Evolutionary conservation across 2,329 filamentous ascomycete genomes (phyloP), one percentile per base, ranked within the genome.

Genomic region (Exophiala lecanii-corni): DNA sequence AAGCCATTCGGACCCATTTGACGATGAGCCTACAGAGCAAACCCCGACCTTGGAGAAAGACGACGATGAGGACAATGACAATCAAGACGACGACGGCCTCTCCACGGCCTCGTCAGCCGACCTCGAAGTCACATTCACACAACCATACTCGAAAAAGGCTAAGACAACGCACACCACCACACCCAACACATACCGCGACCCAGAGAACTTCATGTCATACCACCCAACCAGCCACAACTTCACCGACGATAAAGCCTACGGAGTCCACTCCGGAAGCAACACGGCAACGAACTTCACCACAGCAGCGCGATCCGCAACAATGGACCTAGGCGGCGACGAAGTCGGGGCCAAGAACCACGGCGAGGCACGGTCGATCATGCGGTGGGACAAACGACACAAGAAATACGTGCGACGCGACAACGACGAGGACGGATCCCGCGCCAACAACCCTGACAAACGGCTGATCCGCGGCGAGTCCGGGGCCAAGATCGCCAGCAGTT

Each of bases 171-270:
- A 34, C 70, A 67, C 23, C 62, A 79, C 64, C 60, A 43, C 49
- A 9, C 44, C 60, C 30, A 43, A 68, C 9, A 76, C 81, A 34
- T 95, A 81, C 75, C 81, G 86, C 60, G 89, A 96, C 62, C 77
- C 82, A 0, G 89, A 96, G 33, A 80, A 92, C 56, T 98, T 94
- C 79, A 97, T 98, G 89, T 86, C 87, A 7, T 98, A 98, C 73
- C 86, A 81, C 1, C 92, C 92, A 0, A 82, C 85, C 49, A 81
- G 81, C 31, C 76, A 79, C 56, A 92, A 91, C 63, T 74, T 84
- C 3, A 86, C 84, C 39, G 91, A 97, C 67, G 89, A 96, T 61
- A 84, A 86, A 41, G 92, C 83, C 9, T 98, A 98, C 67, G 89
- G 89, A 51, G 89, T 98, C 13, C 87, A 94, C 65, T 86, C 87